Evolutionary conservation across 495 filamentous ascomycete species (phyloP).

Genomic region (Letharia columbiana): DNA sequence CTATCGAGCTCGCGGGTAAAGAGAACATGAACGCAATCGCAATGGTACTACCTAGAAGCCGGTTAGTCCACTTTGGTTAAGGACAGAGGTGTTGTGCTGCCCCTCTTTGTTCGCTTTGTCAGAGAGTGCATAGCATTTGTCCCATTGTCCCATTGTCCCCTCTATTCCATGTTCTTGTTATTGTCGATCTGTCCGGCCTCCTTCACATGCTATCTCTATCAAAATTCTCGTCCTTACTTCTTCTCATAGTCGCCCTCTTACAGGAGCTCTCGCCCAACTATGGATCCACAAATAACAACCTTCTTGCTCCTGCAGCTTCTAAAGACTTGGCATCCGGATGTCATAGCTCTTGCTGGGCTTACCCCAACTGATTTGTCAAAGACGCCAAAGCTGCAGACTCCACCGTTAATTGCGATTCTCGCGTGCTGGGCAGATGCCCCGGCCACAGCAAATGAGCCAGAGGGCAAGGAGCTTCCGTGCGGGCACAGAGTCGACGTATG

Average conservation of each 20-base stretch:
- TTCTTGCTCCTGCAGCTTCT: background rate
- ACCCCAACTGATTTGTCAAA: background rate
- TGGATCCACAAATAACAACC: background rate
- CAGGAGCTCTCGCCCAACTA: background rate
- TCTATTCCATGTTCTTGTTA: background rate
- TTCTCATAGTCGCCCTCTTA: background rate
- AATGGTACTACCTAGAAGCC: background rate
- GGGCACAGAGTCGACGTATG: background rate
- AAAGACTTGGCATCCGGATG: background rate
- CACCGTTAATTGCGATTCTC: background rate
- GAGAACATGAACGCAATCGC: background rate
- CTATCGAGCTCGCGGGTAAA: background rate
- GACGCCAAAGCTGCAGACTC: background rate
- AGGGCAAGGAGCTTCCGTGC: background rate
- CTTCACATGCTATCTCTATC: background rate
- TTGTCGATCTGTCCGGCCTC: no score
- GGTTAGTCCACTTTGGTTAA: background rate
- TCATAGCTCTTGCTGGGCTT: background rate
- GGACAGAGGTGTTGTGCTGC: background rate
- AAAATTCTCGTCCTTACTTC: background rate
- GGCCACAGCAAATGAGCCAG: background rate
- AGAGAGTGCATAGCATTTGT: background rate
- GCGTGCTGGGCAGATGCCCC: background rate
- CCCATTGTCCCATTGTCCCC: background rate
- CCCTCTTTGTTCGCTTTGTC: background rate